These are phyloP conservation scores for Penicillium egyptiacum DNA, from an alignment of 495 filamentous ascomycete species.

Conservation along the genomic window DNA sequence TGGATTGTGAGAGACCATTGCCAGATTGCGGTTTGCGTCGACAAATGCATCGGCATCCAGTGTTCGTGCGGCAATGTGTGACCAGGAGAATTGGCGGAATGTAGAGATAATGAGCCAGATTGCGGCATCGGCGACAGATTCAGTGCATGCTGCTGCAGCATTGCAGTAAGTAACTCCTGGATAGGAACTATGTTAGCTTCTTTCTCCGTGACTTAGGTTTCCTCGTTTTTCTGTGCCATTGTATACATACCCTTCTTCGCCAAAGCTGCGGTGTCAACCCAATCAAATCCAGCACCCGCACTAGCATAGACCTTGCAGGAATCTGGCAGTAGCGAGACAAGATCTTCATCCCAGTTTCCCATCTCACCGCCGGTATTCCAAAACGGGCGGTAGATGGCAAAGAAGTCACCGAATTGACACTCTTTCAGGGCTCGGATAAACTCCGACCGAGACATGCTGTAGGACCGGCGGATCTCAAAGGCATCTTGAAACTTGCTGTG, in stretches of 20 bases:
- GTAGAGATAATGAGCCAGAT: conserved; percentile 63
- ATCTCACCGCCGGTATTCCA: conserved; percentile 81
- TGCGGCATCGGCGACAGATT: conserved; percentile 61
- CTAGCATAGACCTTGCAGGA: conserved; percentile 68
- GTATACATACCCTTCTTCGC: conserved; percentile 61
- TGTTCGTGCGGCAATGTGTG: conserved; percentile 46
- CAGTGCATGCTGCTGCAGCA: conserved; percentile 64
- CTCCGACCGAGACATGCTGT: conserved; percentile 50
- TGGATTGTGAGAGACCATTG: conserved; percentile 56
- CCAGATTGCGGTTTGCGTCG: conserved; percentile 57
- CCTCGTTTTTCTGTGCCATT: neutral
- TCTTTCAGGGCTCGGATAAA: conserved; percentile 65
- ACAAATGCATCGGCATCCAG: conserved; percentile 44
- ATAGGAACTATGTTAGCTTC: neutral
- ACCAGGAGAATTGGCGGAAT: conserved; percentile 65
- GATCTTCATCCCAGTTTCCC: conserved; percentile 71
- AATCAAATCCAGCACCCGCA: conserved; percentile 75
- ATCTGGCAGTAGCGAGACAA: conserved; percentile 63
- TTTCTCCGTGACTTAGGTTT: neutral
- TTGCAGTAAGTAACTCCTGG: conserved; percentile 72
- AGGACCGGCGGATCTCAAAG: conserved; percentile 55
- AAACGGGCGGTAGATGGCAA: conserved; percentile 72
- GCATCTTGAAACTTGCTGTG: conserved; percentile 54
- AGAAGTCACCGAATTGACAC: conserved; percentile 67
- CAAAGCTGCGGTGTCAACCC: conserved; percentile 69